Evolutionary conservation across 2,329 filamentous ascomycete species (phyloP), one percentile per base, ranked within the genome.

Genomic region (Trichoderma gracile): DNA sequence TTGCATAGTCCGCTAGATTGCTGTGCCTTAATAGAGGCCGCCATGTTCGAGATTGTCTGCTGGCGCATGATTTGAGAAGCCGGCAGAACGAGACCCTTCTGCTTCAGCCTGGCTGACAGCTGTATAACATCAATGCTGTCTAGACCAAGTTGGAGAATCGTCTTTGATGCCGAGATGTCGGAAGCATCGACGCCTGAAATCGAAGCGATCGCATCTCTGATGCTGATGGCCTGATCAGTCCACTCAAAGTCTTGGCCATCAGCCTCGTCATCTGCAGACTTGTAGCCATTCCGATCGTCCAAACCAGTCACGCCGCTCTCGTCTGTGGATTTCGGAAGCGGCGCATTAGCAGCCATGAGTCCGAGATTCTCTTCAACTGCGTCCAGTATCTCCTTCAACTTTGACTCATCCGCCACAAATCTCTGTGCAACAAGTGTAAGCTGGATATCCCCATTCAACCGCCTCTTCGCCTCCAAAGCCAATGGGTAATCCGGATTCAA

Each of bases 91-190:
- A 95, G 78, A 0, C 82, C 84, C 5, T 77, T 76, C 50, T 82
- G 84, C 67, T 84, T 89, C 2, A 97, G 80, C 60, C 87, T 84
- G 0, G 92, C 88, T 0, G 91, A 89, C 0, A 97, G 78, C 70
- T 92, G 96, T 74, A 97, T 94, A 1, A 90, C 85, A 75, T 97
- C 93, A 65, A 97, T 96, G 71, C 93, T 97, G 78, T 97, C 94
- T 7, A 97, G 82, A 0, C 93, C 93, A 38, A 97, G 82, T 69
- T 94, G 88, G 45, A 96, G 88, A 12, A 97, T 85, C 0, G 89
- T 89, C 0, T 86, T 86, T 7, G 80, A 76, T 58, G 85, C 83
- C 1, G 77, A 74, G 43, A 97, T 78, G 0, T 81, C 76, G 1
- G 80, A 73, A 3, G 76, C 73, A 0, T 83, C 73, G 0, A 88